Conservation (phyloP, 83 land plant species). For the Larix sibirica region DNA sequence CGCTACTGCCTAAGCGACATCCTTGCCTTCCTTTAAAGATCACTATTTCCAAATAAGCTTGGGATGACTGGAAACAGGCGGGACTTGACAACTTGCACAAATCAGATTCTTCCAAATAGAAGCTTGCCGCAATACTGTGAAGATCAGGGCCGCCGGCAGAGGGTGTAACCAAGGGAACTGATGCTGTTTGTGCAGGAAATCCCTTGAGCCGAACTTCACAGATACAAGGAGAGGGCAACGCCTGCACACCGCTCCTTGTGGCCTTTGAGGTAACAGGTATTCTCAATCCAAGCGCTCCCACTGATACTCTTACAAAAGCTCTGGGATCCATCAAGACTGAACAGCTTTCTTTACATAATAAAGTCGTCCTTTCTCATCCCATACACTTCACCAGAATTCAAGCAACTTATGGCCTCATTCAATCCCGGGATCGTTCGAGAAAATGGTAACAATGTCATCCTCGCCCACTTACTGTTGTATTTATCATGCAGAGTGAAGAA, state of each 20-base stretch:
- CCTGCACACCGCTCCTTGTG: slow-evolving; percentile 29
- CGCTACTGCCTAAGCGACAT: slow-evolving; percentile 45
- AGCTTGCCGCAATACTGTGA: slow-evolving; percentile 51
- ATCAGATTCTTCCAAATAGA: slow-evolving; percentile 78
- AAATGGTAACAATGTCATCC: not conserved
- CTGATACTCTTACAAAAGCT: slow-evolving; percentile 67
- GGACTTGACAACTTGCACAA: slow-evolving; percentile 47
- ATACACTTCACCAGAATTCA: not conserved
- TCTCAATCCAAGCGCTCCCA: slow-evolving; percentile 77
- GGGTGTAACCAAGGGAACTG: slow-evolving; percentile 52
- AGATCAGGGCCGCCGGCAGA: slow-evolving; percentile 42
- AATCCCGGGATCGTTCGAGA: not conserved
- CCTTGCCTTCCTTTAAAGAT: slow-evolving; percentile 63
- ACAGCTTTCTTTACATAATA: not conserved
- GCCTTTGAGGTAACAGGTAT: slow-evolving; percentile 51
- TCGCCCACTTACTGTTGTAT: not conserved
- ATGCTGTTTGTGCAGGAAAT: slow-evolving; percentile 68
- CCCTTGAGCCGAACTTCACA: slow-evolving; percentile 79
- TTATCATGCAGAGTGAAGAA: not conserved
- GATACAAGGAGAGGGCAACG: slow-evolving; percentile 51
- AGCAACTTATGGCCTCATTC: not conserved
- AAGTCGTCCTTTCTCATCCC: not conserved
- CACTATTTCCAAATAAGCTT: slow-evolving; percentile 58
- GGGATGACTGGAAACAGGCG: slow-evolving; percentile 44
- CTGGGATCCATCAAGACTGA: slow-evolving; percentile 71